Conservation (phyloP, 2,329 filamentous ascomycete species). For the Penicillium sclerotigenum region DNA sequence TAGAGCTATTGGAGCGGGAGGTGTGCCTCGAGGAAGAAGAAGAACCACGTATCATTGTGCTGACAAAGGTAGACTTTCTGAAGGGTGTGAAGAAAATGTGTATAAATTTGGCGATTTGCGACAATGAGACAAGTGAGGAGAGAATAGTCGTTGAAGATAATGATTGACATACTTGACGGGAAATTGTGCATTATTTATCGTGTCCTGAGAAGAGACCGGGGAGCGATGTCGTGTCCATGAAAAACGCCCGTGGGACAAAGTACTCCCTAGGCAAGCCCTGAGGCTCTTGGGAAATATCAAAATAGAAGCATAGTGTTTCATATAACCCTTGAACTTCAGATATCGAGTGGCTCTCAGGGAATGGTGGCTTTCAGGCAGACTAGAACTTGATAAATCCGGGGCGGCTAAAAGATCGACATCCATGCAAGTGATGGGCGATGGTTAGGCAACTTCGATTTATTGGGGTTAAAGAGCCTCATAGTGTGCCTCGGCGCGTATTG, state of each 20-base stretch:
- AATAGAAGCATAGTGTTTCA: neutral
- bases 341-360: neutral
- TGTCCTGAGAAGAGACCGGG: neutral
- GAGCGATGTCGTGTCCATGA: neutral
- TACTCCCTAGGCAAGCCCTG: neutral
- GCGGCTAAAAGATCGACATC: neutral
- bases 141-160: neutral
- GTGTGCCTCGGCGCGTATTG: neutral
- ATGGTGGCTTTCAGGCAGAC: neutral
- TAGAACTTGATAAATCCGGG: neutral
- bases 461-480: neutral
- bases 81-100: neutral
- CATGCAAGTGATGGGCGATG: neutral
- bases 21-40: neutral
- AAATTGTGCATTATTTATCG: neutral
- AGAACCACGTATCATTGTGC: neutral
- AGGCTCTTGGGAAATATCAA: neutral
- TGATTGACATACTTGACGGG: neutral
- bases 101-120: neutral
- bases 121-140: neutral
- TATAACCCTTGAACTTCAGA: neutral
- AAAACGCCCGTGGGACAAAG: neutral
- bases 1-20: neutral
- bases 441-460: neutral
- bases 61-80: neutral